Base-by-base conservation (phyloP, 192 early-diverging fungal genomes). In the Coemansia nantahalensis region DNA sequence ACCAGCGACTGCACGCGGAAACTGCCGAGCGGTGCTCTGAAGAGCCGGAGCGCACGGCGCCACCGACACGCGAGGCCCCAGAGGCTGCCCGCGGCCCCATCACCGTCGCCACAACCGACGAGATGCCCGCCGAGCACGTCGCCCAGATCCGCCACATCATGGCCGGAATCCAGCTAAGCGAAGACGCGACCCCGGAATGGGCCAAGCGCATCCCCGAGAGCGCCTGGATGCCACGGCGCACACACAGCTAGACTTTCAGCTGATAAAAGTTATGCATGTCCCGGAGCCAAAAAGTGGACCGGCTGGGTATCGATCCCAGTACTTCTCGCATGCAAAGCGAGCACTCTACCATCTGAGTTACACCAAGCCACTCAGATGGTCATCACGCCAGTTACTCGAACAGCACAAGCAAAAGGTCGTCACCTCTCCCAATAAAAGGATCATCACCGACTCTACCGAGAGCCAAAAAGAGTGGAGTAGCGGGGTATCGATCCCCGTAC, bases 221-320 rank as follows among this genome's bases (percentile, higher is more conserved):
- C 17, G 43, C 51, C 11, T 75, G 71, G 71, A 75, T 75, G 59
- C 71, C 71, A 19, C 21, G 32, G n/a, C 54, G 62, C 50, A 62
- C n/a, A n/a, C n/a, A n/a, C n/a, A n/a, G n/a, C n/a, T n/a, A n/a
- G n/a, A n/a, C n/a, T n/a, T n/a, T n/a, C n/a, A n/a, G n/a, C n/a
- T n/a, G n/a, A n/a, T n/a, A n/a, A n/a, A n/a, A n/a, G n/a, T n/a
- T n/a, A n/a, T n/a, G n/a, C n/a, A n/a, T n/a, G 37, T 14, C 10
- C 3, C 3, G 5, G 45, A 45, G 33, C 46, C 28, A 15, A 40
- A 47, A 31, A 30, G 18, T 60, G 58, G 58, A 60, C 49, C n/a
- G 26, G 34, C 56, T 13, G 58, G 58, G 58, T 51, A 51, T 59
- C 56, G 23, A 51, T 46, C 57, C 57, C 57, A 12, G 57, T 44